Base-by-base conservation (phyloP, 2,329 filamentous ascomycete species). In the Trichoderma semiorbis region DNA sequence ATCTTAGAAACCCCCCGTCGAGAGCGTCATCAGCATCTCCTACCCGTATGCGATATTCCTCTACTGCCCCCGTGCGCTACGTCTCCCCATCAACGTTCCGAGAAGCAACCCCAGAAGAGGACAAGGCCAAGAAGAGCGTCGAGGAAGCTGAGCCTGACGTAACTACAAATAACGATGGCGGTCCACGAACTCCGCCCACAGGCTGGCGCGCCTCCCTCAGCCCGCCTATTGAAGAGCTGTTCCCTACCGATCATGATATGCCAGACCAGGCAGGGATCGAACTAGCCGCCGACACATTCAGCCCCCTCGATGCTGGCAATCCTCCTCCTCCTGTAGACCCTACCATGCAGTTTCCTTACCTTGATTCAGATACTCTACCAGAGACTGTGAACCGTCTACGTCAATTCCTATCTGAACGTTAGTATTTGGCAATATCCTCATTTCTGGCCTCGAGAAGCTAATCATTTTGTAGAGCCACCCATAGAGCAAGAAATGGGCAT, bases 1-100 rank as follows among this genome's bases (percentile, higher is more conserved):
- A 90, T 76, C 81, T 90, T 63, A 86, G 88, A 72, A 85, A 85
- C 73, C 80, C 78, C 55, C 82, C 81, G 18, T 78, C 79, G 57
- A 79, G 82, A 62, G 82, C 84, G 26, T 79, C 80, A 18, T 81
- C 81, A 32, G 79, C 83, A 21, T 83, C 64, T 14, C 57, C 62
- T 30, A 62, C 64, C 57, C 57, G 57, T 60, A 32, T 34, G 57
- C 30, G 57, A 32, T 34, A 34, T 21, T 60, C 57, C 26, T n/a
- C 18, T 24, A 34, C 16, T 60, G 28, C 57, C 36, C 26, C 43
- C 28, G 14, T n/a, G 47, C 39, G 30, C 26, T 36, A 28, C 26
- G 36, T 24, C 14, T 47, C 69, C 21, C 63, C 55, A 14, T 53
- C 53, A 7, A 34, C 66, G 26, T 14, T 50, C 5, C 36, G 55